These are phyloP conservation scores for Diplocarpon rosae DNA, from an alignment of 2,329 filamentous ascomycete genomes.

Conservation along the genomic window DNA sequence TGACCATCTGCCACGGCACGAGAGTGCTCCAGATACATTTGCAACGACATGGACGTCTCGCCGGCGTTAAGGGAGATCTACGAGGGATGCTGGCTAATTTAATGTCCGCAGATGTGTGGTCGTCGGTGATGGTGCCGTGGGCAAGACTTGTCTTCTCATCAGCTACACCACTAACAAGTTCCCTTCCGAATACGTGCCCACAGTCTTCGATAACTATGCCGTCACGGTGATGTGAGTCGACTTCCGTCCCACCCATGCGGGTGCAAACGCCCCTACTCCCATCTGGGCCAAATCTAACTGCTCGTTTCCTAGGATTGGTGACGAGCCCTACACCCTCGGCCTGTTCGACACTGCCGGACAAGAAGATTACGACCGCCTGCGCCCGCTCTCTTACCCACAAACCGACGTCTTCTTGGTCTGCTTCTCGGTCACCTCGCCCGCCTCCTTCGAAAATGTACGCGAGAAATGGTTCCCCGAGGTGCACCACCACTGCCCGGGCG, in stretches of 20 bases:
- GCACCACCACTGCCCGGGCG: slow-evolving; percentile 94
- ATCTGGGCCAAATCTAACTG: not conserved
- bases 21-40: slow-evolving; percentile 1
- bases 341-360: slow-evolving; percentile 98
- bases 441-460: slow-evolving; percentile 97
- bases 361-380: slow-evolving; percentile 97
- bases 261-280: not conserved
- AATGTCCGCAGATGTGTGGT: slow-evolving; percentile 72
- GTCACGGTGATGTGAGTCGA: slow-evolving; percentile 96
- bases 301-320: slow-evolving; percentile 67
- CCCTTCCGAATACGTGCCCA: slow-evolving; percentile 98
- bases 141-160: slow-evolving; percentile 98
- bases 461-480: slow-evolving; percentile 99
- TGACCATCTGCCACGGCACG: slow-evolving; percentile 6
- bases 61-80: not conserved
- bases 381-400: slow-evolving; percentile 93
- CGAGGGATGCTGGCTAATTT: slow-evolving; percentile 17
- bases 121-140: slow-evolving; percentile 97
- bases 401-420: slow-evolving; percentile 98
- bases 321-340: slow-evolving; percentile 94
- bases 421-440: slow-evolving; percentile 94
- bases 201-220: slow-evolving; percentile 99
- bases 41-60: not conserved
- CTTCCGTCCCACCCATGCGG: not conserved
- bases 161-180: slow-evolving; percentile 99